Evolutionary conservation across 306 rosid species (phyloP), one percentile per base, ranked within the genome.

Genomic region (Rosa rugosa): DNA sequence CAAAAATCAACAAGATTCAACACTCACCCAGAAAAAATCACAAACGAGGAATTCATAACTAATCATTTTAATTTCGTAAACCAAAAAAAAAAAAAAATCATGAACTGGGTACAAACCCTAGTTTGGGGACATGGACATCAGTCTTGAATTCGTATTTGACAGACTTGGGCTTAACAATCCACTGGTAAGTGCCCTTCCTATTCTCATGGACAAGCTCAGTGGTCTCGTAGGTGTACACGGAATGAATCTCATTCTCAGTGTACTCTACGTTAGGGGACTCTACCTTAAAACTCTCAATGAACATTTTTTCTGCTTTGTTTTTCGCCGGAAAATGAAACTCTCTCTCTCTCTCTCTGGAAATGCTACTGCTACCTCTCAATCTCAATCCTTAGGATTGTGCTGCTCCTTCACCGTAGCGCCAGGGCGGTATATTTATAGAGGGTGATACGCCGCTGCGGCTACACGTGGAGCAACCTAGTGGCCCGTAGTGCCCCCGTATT

Each of bases 191-290:
- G 36, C 99, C 99, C 71, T 91, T 88, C 38, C 93, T 76, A 82
- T 84, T 91, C 84, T 91, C 96, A 8, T 95, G 99, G 27, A 93
- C 92, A 40, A 95, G 96, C 86, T 93, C 98, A 0, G 99, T 93
- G 77, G 99, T 95, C 68, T 93, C 94, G 27, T 95, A 95, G 51
- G 82, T 88, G 87, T 95, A 95, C 49, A 91, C 88, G 11, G 99
- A 95, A 5, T 90, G 92, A 83, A 95, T 95, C 91, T 93, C 96
- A 66, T 81, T 66, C 51, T 89, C 94, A 0, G 91, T 83, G 89
- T 91, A 95, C 54, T 77, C 86, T 0, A 95, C 97, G 69, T 93
- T 88, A 0, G 99, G 96, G 72, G 94, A 88, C 62, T 95, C 99
- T 0, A 95, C 99, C 91, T 93, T 90, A 2, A 95, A 95, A 38